These are phyloP conservation scores for Lepidium didymum DNA, from an alignment of 345 rosid genomes.

Conservation along the genomic window DNA sequence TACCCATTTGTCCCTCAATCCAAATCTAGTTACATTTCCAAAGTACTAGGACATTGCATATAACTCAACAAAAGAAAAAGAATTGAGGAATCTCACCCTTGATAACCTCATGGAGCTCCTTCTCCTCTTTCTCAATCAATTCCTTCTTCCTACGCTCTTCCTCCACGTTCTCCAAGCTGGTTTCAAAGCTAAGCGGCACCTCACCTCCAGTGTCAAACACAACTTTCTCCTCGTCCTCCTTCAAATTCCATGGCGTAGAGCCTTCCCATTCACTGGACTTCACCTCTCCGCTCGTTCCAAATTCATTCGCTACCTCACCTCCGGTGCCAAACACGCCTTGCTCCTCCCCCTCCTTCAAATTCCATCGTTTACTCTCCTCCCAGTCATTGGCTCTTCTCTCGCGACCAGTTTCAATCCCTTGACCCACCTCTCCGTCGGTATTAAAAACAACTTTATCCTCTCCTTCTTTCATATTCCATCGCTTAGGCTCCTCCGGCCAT, in stretches of 20 bases:
- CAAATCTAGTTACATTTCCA: background rate
- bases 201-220: conserved; percentile 40
- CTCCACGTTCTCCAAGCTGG: conserved; percentile 11
- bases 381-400: background rate
- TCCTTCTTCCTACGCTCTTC: conserved; percentile 35
- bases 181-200: conserved; percentile 9
- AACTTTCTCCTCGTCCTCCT: conserved; percentile 35
- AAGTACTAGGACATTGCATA: background rate
- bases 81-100: conserved; percentile 35
- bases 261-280: conserved; percentile 16
- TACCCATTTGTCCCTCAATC: background rate
- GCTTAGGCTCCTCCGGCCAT: conserved; percentile 34
- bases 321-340: conserved; percentile 34
- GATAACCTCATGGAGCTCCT: conserved; percentile 46
- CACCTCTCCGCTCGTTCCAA: background rate
- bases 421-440: conserved; percentile 15
- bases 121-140: conserved; percentile 51
- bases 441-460: conserved; percentile 36
- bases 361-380: conserved; percentile 37
- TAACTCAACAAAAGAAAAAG: background rate
- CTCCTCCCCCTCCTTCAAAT: conserved; percentile 37
- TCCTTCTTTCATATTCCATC: conserved; percentile 44
- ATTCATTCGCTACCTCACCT: conserved; percentile 1
- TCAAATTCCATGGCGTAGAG: conserved; percentile 42
- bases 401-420: background rate